Conservation (phyloP, 768 basidiomycete species). For the Hericium coralloides region DNA sequence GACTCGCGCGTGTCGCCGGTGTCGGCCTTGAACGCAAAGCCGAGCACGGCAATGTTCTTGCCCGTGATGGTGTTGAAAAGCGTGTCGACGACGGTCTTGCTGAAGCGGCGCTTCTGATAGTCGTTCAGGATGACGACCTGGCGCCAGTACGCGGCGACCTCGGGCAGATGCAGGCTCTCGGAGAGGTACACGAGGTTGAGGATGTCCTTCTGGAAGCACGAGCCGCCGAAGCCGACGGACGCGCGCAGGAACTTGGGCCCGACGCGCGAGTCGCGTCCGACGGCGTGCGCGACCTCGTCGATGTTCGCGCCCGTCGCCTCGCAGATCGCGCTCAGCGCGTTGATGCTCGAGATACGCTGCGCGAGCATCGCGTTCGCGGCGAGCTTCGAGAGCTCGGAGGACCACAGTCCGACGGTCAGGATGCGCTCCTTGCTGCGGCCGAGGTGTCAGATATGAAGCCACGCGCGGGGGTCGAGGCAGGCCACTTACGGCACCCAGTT, state of each 20-base stretch:
- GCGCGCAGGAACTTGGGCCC: conserved; percentile 95
- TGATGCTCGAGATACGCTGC: conserved; percentile 97
- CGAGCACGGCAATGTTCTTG: conserved; percentile 93
- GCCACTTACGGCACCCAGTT: conserved; percentile 90
- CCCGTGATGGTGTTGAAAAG: conserved; percentile 98
- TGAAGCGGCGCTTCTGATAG: conserved; percentile 95
- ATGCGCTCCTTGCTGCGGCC: conserved; percentile 56
- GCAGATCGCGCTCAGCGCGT: conserved; percentile 96
- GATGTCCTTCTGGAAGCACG: conserved; percentile 99
- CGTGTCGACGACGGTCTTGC: conserved; percentile 91
- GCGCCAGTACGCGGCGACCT: conserved; percentile 96
- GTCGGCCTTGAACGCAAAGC: conserved; percentile 99
- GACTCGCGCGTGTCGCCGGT: conserved; percentile 99
- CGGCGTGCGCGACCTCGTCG: conserved; percentile 91
- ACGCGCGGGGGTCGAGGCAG: background rate
- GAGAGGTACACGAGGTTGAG: conserved; percentile 97
- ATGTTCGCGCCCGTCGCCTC: conserved; percentile 99
- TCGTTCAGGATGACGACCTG: conserved; percentile 98
- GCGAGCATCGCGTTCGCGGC: conserved; percentile 99
- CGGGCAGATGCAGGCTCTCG: conserved; percentile 90
- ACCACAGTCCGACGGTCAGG: conserved; percentile 95
- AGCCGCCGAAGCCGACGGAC: conserved; percentile 94
- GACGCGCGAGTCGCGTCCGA: conserved; percentile 88
- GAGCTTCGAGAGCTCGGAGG: conserved; percentile 95
- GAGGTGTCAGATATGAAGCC: background rate